Evolutionary conservation across 345 rosid genomes (phyloP).

Genomic region (Moricandia arvensis): DNA sequence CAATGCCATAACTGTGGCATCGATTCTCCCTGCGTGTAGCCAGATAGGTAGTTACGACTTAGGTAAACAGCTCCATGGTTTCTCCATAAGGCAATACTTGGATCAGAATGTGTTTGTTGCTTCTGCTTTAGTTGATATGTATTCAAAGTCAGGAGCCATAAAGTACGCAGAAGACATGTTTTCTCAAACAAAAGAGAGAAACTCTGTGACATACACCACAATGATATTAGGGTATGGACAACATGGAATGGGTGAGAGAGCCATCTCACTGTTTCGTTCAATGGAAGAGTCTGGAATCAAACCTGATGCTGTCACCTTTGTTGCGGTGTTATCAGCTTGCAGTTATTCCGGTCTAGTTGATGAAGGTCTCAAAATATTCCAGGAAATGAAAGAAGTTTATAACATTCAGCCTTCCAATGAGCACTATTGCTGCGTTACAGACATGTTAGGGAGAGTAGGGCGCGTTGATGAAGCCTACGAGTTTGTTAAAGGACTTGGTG

Average conservation of each 20-base stretch:
- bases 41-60: constrained; percentile 56
- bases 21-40: constrained; percentile 79
- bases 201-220: constrained; percentile 73
- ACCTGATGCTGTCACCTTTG: constrained; percentile 74
- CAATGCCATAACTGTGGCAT: constrained; percentile 71
- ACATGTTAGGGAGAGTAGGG: constrained; percentile 89
- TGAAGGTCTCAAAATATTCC: constrained; percentile 70
- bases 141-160: constrained; percentile 76
- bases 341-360: constrained; percentile 74
- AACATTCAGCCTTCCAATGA: constrained; percentile 60
- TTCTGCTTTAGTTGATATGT: constrained; percentile 80
- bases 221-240: constrained; percentile 88
- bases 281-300: constrained; percentile 50
- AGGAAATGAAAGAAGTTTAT: constrained; percentile 56
- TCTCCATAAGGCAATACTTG: constrained; percentile 59
- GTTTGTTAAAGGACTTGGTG: constrained; percentile 66
- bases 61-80: constrained; percentile 81
- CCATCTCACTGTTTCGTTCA: constrained; percentile 70
- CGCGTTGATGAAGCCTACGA: constrained; percentile 76
- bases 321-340: constrained; percentile 82
- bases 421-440: constrained; percentile 79
- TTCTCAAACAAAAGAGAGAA: constrained; percentile 48
- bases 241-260: constrained; percentile 77
- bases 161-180: constrained; percentile 62
- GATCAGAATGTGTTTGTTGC: constrained; percentile 70